These are phyloP conservation scores for Fusarium duplospermum DNA, from an alignment of 2,329 filamentous ascomycete genomes.

Conservation along the genomic window DNA sequence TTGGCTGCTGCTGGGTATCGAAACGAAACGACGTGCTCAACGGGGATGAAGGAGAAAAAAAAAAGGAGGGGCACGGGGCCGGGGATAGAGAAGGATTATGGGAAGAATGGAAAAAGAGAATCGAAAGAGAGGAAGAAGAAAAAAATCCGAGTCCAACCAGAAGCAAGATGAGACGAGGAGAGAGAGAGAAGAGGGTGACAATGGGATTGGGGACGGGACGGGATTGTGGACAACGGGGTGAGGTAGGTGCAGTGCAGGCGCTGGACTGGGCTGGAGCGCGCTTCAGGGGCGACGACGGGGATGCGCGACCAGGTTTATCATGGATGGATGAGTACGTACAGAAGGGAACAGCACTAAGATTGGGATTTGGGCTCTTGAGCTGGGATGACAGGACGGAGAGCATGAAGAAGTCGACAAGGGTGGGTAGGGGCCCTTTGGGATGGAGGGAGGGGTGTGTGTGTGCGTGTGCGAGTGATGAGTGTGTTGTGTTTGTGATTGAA, in stretches of 20 bases:
- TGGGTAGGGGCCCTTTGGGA: slow-evolving; percentile 16
- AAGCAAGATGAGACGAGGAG: slow-evolving; percentile 32
- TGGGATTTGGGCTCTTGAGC: slow-evolving; percentile 30
- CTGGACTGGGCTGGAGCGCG: slow-evolving; percentile 13
- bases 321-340: slow-evolving; percentile 21
- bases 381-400: slow-evolving; percentile 29
- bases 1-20: slow-evolving; percentile 28
- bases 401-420: slow-evolving; percentile 33
- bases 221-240: slow-evolving; percentile 16
- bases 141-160: slow-evolving; percentile 13
- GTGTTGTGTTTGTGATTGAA: slow-evolving; percentile 15
- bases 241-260: not conserved
- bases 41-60: slow-evolving; percentile 1
- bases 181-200: slow-evolving; percentile 34
- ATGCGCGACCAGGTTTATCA: slow-evolving; percentile 38
- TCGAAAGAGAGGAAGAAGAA: slow-evolving; percentile 30
- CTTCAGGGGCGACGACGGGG: slow-evolving; percentile 40
- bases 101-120: slow-evolving; percentile 28
- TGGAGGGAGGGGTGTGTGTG: slow-evolving; percentile 9
- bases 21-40: slow-evolving; percentile 29
- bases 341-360: slow-evolving; percentile 33
- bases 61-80: slow-evolving; percentile 23
- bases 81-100: slow-evolving; percentile 24
- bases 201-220: slow-evolving; percentile 29
- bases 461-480: not conserved